Base-by-base conservation (phyloP, 306 rosid species). In the Cicer chorassanicum region DNA sequence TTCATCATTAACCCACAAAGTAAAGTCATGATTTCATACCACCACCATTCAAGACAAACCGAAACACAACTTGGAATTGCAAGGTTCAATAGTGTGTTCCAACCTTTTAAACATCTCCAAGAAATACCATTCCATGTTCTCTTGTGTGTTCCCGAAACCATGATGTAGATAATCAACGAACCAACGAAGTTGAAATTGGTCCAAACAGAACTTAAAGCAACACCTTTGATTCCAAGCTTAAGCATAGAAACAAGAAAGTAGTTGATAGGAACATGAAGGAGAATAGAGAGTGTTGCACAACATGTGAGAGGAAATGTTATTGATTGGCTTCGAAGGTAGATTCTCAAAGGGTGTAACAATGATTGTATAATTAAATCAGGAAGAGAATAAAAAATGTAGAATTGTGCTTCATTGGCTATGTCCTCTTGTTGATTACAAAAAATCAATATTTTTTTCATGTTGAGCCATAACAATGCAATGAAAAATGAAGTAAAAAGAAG, bases 31-130 rank as follows among this genome's bases (percentile, higher is more conserved):
- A 83, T 83, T 11, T 83, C 86, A 15, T 83, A 83, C 86, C 86
- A 83, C 86, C 86, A 83, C 86, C 86, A 83, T 57, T 83, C 86
- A 6, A 83, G 83, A 36, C 86, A 83, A 15, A 79, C 78, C 1
- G 83, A 83, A 48, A 75, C 24, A 46, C 86, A 83, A 5, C 84
- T 83, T 6, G 87, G 84, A 19, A 79, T 41, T 9, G 87, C 62
- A 8, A 83, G 59, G 8, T 62, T 75, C 14, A 83, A 1, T 6
- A 80, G 40, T 9, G 8, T 6, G 1, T 50, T 75, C 79, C 78
- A 79, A 0, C 53, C 74, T 14, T 36, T 68, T 1, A 78, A 64
- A n/a, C 80, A 83, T 0, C 6, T 15, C 1, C 9, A 0, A 0
- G 81, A 62, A 15, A 78, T 1, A 0, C 74, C 46, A 0, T 40